Base-by-base conservation (phyloP, 805 yeast species). In the Schizosaccharomyces octosporus region DNA sequence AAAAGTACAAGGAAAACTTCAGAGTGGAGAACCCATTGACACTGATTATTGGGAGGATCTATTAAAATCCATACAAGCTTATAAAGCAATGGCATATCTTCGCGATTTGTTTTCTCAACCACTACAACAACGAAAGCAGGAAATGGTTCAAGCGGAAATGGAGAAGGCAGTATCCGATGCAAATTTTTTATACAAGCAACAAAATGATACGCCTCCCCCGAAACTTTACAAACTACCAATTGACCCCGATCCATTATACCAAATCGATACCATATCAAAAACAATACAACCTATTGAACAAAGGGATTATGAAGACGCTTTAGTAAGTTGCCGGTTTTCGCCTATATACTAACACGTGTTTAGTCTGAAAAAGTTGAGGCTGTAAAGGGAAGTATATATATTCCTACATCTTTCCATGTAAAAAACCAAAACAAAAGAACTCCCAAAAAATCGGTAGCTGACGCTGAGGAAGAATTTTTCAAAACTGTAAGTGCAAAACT, bases 41-140 rank as follows among this genome's bases (percentile, higher is more conserved):
- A 63, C 64, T 5, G 70, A 66, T 48, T 70, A 70, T 60, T 70
- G 72, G 72, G 60, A 61, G 15, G 66, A 63, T 29, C 51, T 70
- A 57, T 59, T 65, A 29, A 63, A 64, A 36, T 68, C 68, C 51
- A 58, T 70, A 31, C 19, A 59, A 21, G 60, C 62, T 11, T 63
- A 66, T 24, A 69, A 65, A 48, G 65, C 69, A 3, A 55, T 58
- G 36, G 61, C 63, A 5, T 61, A 62, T 21, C 29, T 69, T 54
- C 54, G 59, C 29, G 59, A 57, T 19, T 51, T 63, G 11, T 63
- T 63, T 60, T 61, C 59, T 13, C 15, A 32, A 17, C 65, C 62
- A 27, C 51, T 63, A 5, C 60, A 63, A n/a, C 60, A 41, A 4
- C 63, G 67, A 21, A 55, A 61, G n/a, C 55, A 62, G 9, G 21